Percentiles rank a stretch among this genome's conserved stretches.
Conservation (phyloP, 345 rosid species). For the Eutrema yunnanense region DNA sequence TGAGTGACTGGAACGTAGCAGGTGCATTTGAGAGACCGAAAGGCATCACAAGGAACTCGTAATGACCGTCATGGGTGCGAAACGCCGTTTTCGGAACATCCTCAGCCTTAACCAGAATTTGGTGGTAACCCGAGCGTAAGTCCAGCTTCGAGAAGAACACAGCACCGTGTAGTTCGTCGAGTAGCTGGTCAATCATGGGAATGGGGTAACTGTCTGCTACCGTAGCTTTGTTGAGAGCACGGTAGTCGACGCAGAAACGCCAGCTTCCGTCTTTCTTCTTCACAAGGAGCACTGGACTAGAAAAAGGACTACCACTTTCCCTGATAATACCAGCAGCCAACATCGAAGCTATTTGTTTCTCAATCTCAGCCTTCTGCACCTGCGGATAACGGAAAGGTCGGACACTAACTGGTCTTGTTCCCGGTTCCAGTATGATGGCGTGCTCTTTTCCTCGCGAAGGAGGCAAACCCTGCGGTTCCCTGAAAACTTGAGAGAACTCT, state of each 20-base stretch:
- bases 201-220: not conserved
- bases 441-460: not conserved
- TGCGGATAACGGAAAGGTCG: not conserved
- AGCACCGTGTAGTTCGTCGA: not conserved
- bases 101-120: too few species aligned
- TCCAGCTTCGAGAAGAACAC: too few species aligned
- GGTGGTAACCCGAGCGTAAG: too few species aligned
- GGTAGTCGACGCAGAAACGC: not conserved
- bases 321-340: not conserved
- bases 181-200: not conserved
- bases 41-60: too few species aligned
- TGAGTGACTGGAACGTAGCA: too few species aligned
- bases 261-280: not conserved
- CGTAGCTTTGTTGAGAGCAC: not conserved
- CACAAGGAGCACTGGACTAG: not conserved
- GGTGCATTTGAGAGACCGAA: too few species aligned
- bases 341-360: not conserved
- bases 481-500: not conserved
- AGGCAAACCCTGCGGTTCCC: not conserved
- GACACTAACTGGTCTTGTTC: not conserved
- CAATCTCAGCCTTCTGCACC: not conserved
- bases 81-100: too few species aligned
- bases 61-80: too few species aligned
- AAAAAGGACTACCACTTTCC: not conserved
- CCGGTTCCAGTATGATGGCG: not conserved